These are phyloP conservation scores for Bocquillonia castaneifolia DNA, from an alignment of 441 rosid species.

Conservation along the genomic window DNA sequence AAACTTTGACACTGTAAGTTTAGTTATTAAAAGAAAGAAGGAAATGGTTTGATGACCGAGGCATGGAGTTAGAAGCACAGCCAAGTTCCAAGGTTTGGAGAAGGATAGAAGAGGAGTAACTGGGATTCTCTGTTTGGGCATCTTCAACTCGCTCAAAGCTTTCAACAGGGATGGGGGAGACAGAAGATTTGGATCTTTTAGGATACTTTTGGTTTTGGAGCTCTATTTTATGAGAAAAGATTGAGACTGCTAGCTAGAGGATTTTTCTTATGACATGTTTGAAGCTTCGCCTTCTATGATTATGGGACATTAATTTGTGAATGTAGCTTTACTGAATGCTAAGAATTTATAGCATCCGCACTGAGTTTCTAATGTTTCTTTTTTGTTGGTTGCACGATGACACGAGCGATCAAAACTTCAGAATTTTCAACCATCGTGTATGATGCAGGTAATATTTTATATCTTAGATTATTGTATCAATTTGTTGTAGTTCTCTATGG, in stretches of 20 bases:
- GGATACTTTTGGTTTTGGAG: constrained; percentile 40
- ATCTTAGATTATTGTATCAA: too few relatives aligned
- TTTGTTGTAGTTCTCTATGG: too few relatives aligned
- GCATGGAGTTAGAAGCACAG: constrained; percentile 28
- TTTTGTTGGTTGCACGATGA: too few relatives aligned
- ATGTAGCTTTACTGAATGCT: too few relatives aligned
- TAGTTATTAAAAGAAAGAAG: constrained; percentile 55
- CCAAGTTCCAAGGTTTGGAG: constrained; percentile 39
- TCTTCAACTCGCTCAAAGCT: constrained; percentile 58
- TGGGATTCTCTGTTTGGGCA: constrained; percentile 30
- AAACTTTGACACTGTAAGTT: constrained; percentile 47
- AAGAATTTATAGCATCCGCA: constrained; percentile 45
- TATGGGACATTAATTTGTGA: constrained; percentile 35
- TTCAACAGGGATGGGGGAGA: constrained; percentile 54
- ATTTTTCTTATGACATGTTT: constrained; percentile 29
- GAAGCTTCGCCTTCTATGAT: constrained; percentile 23
- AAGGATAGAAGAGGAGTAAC: constrained; percentile 19
- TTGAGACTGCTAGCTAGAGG: constrained; percentile 1
- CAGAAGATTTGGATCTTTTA: constrained; percentile 23
- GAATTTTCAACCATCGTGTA: too few relatives aligned
- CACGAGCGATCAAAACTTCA: too few relatives aligned
- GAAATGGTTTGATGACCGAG: constrained; percentile 41
- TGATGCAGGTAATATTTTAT: too few relatives aligned
- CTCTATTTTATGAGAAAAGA: constrained; percentile 27
- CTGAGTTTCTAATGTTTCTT: too few relatives aligned